Evolutionary conservation across 1,284 basidiomycete species (phyloP).

Genomic region (Phellopilus nigrolimitatus): DNA sequence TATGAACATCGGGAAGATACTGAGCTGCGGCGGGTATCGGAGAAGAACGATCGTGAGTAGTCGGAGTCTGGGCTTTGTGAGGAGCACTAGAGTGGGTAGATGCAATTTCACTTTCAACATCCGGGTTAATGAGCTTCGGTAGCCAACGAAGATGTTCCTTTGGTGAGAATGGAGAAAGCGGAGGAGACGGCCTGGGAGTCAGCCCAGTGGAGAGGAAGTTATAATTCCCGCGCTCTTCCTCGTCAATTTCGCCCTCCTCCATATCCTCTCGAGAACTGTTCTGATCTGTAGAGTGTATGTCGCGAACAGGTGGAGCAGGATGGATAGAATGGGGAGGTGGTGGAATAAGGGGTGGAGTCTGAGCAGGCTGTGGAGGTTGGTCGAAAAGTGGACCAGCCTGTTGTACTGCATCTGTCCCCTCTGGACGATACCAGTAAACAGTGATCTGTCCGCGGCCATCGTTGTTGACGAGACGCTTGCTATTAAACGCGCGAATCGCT

Average conservation of each 20-base stretch:
- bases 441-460: slow-evolving; percentile 10
- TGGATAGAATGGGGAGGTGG: neutral
- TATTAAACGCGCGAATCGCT: slow-evolving; percentile 4
- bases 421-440: neutral
- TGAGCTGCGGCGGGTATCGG: no score
- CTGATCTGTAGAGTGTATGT: neutral
- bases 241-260: slow-evolving; percentile 13
- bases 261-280: neutral
- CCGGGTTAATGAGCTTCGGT: no score
- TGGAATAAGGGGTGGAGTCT: neutral
- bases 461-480: slow-evolving; percentile 1
- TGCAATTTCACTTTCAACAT: no score
- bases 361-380: neutral
- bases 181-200: neutral
- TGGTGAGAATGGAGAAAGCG: no score
- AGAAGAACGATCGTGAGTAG: no score
- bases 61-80: no score
- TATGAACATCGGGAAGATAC: no score
- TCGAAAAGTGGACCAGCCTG: neutral
- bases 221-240: neutral
- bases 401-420: neutral
- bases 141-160: no score
- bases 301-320: neutral
- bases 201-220: neutral
- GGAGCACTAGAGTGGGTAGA: no score